Base-by-base conservation (phyloP, 768 basidiomycete species). In the Auricularia auricula-judae region DNA sequence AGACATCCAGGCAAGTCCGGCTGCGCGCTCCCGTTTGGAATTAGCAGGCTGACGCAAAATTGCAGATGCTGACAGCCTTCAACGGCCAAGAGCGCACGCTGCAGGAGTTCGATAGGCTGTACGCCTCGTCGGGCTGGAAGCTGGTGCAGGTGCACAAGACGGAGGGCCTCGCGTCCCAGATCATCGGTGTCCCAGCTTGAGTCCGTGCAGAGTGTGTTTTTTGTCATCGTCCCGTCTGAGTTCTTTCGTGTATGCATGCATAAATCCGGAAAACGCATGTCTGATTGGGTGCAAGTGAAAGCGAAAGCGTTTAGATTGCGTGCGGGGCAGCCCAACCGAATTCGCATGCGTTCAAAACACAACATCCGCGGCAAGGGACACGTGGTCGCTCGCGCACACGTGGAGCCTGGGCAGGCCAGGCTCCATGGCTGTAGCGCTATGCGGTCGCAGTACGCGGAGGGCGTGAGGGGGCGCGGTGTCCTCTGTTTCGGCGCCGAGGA, bases 341-440 rank as follows among this genome's bases (percentile, higher is more conserved):
- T 42, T 14, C 7, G 39, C 39, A 14, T 14, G 39, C 21, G 61
- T 43, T 29, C 11, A 29, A 10, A 64, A 60, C 36, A 39, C 70
- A 11, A 94, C 72, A 67, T 91, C 87, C 2, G 83, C 84, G 36
- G 83, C 85, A 12, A 98, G 78, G 2, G 88, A 87, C 65, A 92
- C 79, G 71, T 97, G 96, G 74, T 98, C 96, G 69, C 88, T 91
- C 10, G 89, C 90, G 70, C 87, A 89, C 58, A 96, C 77, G 14
- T 83, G 84, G 67, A 82, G 82, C 70, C 84, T 79, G n/a, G 96
- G 95, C 36, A 98, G 76, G 4, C 94, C 96, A 4, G 80, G 79
- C 8, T 78, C 80, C 29, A 97, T 78, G 61, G 84, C 80, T 61
- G 82, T 76, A 36, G 79, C 79, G 33, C 68, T 72, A 70, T 86